Evolutionary conservation across 2,329 filamentous ascomycete genomes (phyloP), one percentile per base, ranked within the genome.

Genomic region (Aspergillus transmontanensis): DNA sequence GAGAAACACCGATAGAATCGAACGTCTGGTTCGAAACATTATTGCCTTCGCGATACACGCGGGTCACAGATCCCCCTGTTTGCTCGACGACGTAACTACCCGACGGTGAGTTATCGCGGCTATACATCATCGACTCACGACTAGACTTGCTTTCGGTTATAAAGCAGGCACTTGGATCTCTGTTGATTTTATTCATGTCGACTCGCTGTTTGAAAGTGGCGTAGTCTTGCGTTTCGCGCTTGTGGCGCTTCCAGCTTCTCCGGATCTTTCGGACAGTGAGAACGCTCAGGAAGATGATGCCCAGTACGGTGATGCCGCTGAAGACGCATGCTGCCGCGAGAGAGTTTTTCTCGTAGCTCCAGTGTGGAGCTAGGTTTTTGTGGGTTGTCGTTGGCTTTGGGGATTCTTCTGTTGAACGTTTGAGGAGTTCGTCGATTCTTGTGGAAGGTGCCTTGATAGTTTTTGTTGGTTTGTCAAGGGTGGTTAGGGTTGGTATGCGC

Each of bases 111-210:
- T 63, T 62, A 26, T 68, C 72, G 11, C 67, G 68, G 56, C 68
- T 70, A 57, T 74, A 74, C 72, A 76, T 76, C 30, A 75, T 48
- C 12, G 69, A 72, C 32, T 70, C 70, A 7, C 74, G 70, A 43
- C 65, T 67, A 5, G 57, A 60, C 26, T 60, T 64, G 51, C 34
- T 56, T 26, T 73, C 67, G 1, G 63, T 58, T 11, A 55, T 26
- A 11, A 39, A 23, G 6, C 51, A 36, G 30, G n/a, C 4, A 11
- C 9, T 39, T 1, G 12, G 39, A n/a, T 55, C 34, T 16, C 51
- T 6, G 11, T 39, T 28, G 2, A 14, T 34, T n/a, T 19, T 23
- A 4, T 9, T 55, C n/a, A 39, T 4, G 2, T 41, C 59, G 9
- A 59, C 61, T 7, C 67, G 69, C 23, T 68, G 66, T 32, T 53